Evolutionary conservation across 148 eudicot genomes (phyloP).

Genomic region (Arbutus unedo): DNA sequence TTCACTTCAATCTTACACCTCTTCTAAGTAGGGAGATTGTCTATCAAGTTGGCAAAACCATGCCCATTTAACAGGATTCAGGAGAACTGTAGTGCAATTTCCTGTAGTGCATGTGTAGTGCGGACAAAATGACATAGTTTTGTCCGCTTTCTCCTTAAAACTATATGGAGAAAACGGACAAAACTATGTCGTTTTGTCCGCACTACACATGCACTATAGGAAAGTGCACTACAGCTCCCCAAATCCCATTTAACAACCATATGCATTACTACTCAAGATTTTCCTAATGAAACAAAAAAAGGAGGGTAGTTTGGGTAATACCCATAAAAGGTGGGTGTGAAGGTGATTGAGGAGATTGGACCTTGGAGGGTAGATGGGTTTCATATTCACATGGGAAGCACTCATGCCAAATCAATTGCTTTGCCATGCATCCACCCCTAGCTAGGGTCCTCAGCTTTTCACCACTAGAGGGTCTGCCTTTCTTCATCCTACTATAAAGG

Average conservation of each 20-base stretch:
- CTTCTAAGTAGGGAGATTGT: too few relatives aligned
- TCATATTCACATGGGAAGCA: neutral
- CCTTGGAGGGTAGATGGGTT: neutral
- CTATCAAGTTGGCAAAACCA: too few relatives aligned
- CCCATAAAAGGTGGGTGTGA: neutral
- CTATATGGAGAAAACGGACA: too few relatives aligned
- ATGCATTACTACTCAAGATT: neutral
- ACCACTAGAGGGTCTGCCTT: neutral
- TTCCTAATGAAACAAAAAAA: neutral
- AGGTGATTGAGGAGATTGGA: neutral
- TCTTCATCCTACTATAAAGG: neutral
- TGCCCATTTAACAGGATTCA: too few relatives aligned
- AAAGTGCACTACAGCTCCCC: too few relatives aligned
- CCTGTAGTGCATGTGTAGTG: too few relatives aligned
- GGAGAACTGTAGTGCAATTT: too few relatives aligned
- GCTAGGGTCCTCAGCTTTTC: neutral
- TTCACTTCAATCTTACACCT: too few relatives aligned
- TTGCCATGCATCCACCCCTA: slow-evolving; percentile 5
- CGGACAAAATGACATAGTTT: too few relatives aligned
- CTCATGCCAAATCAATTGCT: neutral
- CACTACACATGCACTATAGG: neutral
- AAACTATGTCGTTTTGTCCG: too few relatives aligned
- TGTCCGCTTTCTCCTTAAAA: too few relatives aligned
- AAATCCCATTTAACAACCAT: neutral
- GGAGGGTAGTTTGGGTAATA: neutral